Conservation (phyloP, 805 yeast species). For the Ogataea naganishii region DNA sequence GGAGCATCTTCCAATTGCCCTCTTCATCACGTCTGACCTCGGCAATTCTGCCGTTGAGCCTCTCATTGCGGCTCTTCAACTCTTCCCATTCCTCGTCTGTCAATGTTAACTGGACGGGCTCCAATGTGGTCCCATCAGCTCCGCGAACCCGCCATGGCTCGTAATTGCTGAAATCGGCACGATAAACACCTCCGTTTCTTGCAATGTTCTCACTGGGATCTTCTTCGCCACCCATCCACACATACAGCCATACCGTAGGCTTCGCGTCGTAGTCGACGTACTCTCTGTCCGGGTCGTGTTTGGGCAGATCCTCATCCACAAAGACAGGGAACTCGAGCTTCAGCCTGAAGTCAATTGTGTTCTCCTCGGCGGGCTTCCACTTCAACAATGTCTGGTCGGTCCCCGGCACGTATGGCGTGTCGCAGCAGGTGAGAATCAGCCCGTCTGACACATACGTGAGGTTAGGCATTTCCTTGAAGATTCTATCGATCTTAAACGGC, state of each 20-base stretch:
- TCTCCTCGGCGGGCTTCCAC: slow-evolving; percentile 97
- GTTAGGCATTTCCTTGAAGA: slow-evolving; percentile 60
- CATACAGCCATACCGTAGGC: slow-evolving; percentile 60
- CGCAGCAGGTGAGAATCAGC: slow-evolving; percentile 84
- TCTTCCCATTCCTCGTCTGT: slow-evolving; percentile 74
- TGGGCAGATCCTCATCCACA: slow-evolving; percentile 56
- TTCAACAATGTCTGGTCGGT: slow-evolving; percentile 81
- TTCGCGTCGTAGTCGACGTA: slow-evolving; percentile 75
- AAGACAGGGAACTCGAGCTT: slow-evolving; percentile 48
- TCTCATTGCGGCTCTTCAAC: slow-evolving; percentile 62
- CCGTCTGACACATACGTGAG: slow-evolving; percentile 92
- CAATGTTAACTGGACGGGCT: slow-evolving; percentile 52
- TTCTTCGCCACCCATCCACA: slow-evolving; percentile 65
- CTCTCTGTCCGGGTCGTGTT: slow-evolving; percentile 59
- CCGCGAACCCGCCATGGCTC: too few species aligned
- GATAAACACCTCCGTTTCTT: slow-evolving; percentile 22
- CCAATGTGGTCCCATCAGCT: too few species aligned
- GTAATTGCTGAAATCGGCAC: slow-evolving; percentile 34
- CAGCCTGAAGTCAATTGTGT: slow-evolving; percentile 82
- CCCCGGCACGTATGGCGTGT: slow-evolving; percentile 78
- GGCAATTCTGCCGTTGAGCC: slow-evolving; percentile 80
- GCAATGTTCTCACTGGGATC: slow-evolving; percentile 26
- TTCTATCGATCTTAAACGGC: slow-evolving; percentile 68
- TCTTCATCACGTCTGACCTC: slow-evolving; percentile 68
- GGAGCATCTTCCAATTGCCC: slow-evolving; percentile 71